Conservation (phyloP, 78 protist species). For the Tieghemostelium lacteum region DNA sequence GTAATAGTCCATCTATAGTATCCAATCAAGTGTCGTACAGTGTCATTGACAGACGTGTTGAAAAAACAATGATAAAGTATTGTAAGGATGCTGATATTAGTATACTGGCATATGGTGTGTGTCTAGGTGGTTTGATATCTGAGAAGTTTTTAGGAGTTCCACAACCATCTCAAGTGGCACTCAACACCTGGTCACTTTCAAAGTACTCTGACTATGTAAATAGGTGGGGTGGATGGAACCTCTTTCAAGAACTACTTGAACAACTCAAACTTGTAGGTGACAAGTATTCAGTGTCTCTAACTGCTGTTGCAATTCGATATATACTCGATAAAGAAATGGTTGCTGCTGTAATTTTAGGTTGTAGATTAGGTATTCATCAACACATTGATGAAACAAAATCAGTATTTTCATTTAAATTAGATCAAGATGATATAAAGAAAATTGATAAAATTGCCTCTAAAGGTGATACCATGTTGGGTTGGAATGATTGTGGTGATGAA, state of each 20-base stretch:
- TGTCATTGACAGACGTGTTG: constrained; percentile 48
- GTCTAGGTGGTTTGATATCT: constrained; percentile 65
- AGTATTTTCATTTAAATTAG: constrained; percentile 30
- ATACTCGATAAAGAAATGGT: constrained; percentile 30
- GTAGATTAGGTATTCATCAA: constrained; percentile 62
- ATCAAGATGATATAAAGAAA: constrained; percentile 12
- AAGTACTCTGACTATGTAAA: constrained; percentile 48
- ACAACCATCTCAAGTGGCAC: constrained; percentile 55
- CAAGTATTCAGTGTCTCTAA: constrained; percentile 44
- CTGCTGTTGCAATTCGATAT: constrained; percentile 41
- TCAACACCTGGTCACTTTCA: constrained; percentile 71
- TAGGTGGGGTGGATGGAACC: constrained; percentile 73
- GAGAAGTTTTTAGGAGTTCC: constrained; percentile 81
- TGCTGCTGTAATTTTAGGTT: constrained; percentile 48
- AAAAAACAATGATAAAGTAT: constrained; percentile 16
- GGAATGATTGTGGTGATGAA: constrained; percentile 33
- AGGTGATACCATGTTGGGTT: constrained; percentile 74
- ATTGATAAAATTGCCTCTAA: constrained; percentile 16
- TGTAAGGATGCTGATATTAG: constrained; percentile 42
- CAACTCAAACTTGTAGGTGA: constrained; percentile 30
- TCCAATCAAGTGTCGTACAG: constrained; percentile 47
- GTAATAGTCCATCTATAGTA: constrained; percentile 6
- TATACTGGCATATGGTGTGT: constrained; percentile 68
- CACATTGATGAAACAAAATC: constrained; percentile 37
- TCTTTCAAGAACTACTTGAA: constrained; percentile 63